Conservation (phyloP, 179 eudicot genomes). For the Actinidia arguta region DNA sequence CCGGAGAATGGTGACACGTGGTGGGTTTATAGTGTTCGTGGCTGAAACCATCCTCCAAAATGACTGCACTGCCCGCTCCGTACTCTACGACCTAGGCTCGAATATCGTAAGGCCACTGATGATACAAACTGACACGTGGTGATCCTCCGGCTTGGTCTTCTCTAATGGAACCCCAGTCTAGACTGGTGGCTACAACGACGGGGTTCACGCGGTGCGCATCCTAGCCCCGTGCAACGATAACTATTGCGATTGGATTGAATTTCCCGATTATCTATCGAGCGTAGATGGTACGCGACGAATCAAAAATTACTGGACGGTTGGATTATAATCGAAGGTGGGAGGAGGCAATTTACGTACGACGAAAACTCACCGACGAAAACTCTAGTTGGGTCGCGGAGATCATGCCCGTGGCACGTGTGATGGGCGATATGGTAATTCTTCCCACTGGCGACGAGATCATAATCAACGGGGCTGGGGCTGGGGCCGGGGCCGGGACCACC, state of each 20-base stretch:
- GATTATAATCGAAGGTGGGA: conserved; percentile 67
- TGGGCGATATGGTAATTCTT: conserved; percentile 85
- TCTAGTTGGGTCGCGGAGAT: conserved; percentile 69
- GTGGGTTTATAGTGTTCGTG: background rate
- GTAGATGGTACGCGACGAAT: conserved; percentile 81
- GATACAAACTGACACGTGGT: conserved; percentile 80
- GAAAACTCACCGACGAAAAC: conserved; percentile 48
- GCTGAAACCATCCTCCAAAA: conserved; percentile 41
- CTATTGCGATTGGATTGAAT: conserved; percentile 70
- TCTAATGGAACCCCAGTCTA: conserved; percentile 72
- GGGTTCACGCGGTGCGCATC: conserved; percentile 63
- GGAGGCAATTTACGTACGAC: conserved; percentile 61
- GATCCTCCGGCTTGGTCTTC: conserved; percentile 79
- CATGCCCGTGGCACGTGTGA: conserved; percentile 80
- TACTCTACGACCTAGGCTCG: conserved; percentile 52
- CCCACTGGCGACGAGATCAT: conserved; percentile 68
- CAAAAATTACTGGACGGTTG: conserved; percentile 71
- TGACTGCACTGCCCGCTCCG: conserved; percentile 88
- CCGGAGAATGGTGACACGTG: background rate
- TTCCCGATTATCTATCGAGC: conserved; percentile 40
- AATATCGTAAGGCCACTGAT: conserved; percentile 60
- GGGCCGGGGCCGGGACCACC: conserved; percentile 74
- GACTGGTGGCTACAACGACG: conserved; percentile 79
- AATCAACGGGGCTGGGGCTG: conserved; percentile 74
- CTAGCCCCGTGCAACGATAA: conserved; percentile 45